These are phyloP conservation scores for Candida manassasensis DNA, from an alignment of 805 yeast species.

Conservation along the genomic window DNA sequence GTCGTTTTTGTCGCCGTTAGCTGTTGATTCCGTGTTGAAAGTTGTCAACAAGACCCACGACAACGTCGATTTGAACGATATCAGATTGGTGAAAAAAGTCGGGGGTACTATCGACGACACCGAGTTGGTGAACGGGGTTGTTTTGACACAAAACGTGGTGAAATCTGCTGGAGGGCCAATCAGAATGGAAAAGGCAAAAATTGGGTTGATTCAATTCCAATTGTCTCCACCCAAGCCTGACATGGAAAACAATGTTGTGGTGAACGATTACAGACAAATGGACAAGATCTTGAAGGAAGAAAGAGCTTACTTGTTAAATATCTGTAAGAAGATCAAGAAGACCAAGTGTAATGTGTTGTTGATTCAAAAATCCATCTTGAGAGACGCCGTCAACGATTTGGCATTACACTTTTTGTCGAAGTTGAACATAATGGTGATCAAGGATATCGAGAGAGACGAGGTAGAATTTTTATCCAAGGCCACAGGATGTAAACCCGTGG, in stretches of 20 bases:
- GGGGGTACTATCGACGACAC: slow-evolving; percentile 99
- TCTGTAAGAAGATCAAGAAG: slow-evolving; percentile 94
- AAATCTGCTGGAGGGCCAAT: slow-evolving; percentile 94
- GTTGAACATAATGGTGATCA: slow-evolving; percentile 88
- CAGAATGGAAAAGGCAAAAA: slow-evolving; percentile 87
- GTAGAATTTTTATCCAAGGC: slow-evolving; percentile 83
- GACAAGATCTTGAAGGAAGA: slow-evolving; percentile 97
- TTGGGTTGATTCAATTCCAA: slow-evolving; percentile 89
- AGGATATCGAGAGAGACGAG: slow-evolving; percentile 95
- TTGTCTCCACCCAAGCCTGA: slow-evolving; percentile 96
- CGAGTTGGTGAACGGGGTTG: slow-evolving; percentile 87
- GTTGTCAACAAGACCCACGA: slow-evolving; percentile 59
- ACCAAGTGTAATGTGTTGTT: slow-evolving; percentile 90
- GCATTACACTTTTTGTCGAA: slow-evolving; percentile 93
- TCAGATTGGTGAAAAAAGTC: slow-evolving; percentile 84
- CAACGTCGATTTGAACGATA: slow-evolving; percentile 79
- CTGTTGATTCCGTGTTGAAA: slow-evolving; percentile 87
- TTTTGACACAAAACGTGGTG: slow-evolving; percentile 83
- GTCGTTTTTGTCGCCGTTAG: slow-evolving; percentile 79
- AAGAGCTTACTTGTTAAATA: slow-evolving; percentile 88
- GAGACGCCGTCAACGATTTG: slow-evolving; percentile 93
- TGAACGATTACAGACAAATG: slow-evolving; percentile 98
- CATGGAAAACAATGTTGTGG: slow-evolving; percentile 95
- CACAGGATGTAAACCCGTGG: slow-evolving; percentile 91
- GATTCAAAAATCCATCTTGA: slow-evolving; percentile 86